A percentile compares a stretch with the other conserved stretches of the same genome.
phyloP scores from a whole-genome alignment of 345 rosid species.

The Geranium rotundifolium region DNA sequence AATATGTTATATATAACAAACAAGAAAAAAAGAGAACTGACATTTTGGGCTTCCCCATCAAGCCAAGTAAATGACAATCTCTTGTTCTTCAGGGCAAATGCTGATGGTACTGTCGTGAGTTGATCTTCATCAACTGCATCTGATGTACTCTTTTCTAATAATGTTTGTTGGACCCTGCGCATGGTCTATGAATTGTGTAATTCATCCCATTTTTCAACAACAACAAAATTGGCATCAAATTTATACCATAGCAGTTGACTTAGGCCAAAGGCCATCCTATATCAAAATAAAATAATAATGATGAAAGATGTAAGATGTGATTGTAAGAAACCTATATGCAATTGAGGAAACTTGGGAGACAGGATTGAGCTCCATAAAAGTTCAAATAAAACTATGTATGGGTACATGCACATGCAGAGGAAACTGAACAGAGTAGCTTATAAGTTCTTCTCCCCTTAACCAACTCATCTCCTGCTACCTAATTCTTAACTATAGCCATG shows the following conservation, averaged over 20 bases:
- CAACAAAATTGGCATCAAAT: conserved; percentile 1
- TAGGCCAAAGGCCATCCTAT: not conserved
- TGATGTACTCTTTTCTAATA: conserved; percentile 28
- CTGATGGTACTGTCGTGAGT: conserved; percentile 24
- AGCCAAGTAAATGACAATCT: conserved; percentile 84
- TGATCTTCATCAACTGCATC: conserved; percentile 28
- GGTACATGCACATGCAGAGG: not conserved
- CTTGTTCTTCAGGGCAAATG: conserved; percentile 41
- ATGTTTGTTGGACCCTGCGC: conserved; percentile 65
- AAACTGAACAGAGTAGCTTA: not conserved
- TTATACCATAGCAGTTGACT: not conserved
- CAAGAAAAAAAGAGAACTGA: conserved; percentile 20
- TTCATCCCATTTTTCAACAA: conserved; percentile 15
- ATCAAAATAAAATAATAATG: not conserved
- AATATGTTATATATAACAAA: conserved; percentile 4
- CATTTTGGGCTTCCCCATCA: conserved; percentile 81
- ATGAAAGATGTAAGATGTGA: not conserved
- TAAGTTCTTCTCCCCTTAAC: not conserved
- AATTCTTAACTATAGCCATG: not conserved
- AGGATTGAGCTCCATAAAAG: not conserved
- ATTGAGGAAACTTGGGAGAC: not conserved
- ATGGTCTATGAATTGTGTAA: conserved; percentile 52
- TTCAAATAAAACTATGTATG: not conserved
- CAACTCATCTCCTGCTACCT: not conserved
- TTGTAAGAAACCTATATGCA: too few species aligned